Base-by-base conservation (phyloP, 2,329 filamentous ascomycete genomes). In the Aspergillus sp. region DNA sequence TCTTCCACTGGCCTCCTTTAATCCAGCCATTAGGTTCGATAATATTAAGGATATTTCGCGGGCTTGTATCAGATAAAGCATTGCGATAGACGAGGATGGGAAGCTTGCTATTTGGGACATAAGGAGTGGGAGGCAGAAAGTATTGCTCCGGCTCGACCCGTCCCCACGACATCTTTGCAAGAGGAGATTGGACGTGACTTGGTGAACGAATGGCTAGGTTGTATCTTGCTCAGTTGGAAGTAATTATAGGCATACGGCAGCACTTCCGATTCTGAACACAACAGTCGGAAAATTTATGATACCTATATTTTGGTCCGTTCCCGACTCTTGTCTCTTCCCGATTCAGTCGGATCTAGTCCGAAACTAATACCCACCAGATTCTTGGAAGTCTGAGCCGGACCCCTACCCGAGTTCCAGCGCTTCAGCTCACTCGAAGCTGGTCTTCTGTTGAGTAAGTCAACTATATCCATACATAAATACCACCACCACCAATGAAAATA, bases 21-120 rank as follows among this genome's bases (percentile, higher is more conserved):
- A 50, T 25, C 54, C 42, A 57, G n/a, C 30, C 42, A 27, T 57
- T 57, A 11, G 54, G 30, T 21, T 61, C 54, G 8, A 57, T 57
- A 8, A 30, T n/a, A 36, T 36, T 8, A 11, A 50, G 42, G 41
- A 50, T 57, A 15, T 57, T 50, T 36, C 21, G 15, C 8, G 21
- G 42, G 42, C 54, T 57, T 11, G 54, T 50, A 21, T 50, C 41
- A 15, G n/a, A 19, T 15, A 57, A 27, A 15, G 32, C 42, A 19
- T 50, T 39, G 41, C 54, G 54, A 19, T 57, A 57, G 25, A 57
- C 54, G 13, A 57, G 41, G 17, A 57, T 47, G 15, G 54, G 54
- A 25, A 57, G 54, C 17, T 39, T 21, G 19, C 23, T 32, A 42
- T 57, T 57, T 7, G 54, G 54, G 25, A 57, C 19, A 25, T 50